Evolutionary conservation across 306 rosid genomes (phyloP).

Genomic region (Vigna hirtella): DNA sequence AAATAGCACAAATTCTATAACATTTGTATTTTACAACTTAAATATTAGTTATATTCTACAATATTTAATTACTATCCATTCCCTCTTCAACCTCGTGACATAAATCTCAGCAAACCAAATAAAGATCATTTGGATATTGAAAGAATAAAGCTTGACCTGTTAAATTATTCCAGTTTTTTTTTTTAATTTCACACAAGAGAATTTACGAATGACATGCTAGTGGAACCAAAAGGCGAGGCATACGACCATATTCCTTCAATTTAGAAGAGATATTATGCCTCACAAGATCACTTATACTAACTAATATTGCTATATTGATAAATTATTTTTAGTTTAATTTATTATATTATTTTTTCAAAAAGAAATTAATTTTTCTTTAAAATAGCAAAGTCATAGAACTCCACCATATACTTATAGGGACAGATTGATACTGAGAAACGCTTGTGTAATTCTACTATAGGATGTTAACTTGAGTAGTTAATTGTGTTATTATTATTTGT

Average conservation of each 20-base stretch:
- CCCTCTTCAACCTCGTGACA: constrained; percentile 22
- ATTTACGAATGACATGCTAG: not conserved
- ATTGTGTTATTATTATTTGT: not conserved
- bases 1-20: constrained; percentile 43
- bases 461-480: not conserved
- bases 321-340: too few relatives aligned
- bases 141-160: constrained; percentile 19
- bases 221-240: constrained; percentile 33
- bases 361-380: too few relatives aligned
- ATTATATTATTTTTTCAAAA: too few relatives aligned
- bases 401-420: not conserved
- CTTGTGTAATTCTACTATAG: not conserved
- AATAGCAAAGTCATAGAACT: not conserved
- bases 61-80: not conserved
- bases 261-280: not conserved
- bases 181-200: constrained; percentile 15
- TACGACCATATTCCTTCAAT: not conserved
- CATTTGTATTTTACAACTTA: constrained; percentile 24
- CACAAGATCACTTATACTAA: too few relatives aligned
- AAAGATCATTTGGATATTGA: not conserved
- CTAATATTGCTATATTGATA: too few relatives aligned
- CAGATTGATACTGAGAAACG: not conserved
- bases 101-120: constrained; percentile 25
- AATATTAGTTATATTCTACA: not conserved
- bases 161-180: not conserved